A percentile compares a stretch with the other conserved stretches of the same genome.
Conservation (phyloP, 768 basidiomycete genomes). For the Kwoniella europaea region DNA sequence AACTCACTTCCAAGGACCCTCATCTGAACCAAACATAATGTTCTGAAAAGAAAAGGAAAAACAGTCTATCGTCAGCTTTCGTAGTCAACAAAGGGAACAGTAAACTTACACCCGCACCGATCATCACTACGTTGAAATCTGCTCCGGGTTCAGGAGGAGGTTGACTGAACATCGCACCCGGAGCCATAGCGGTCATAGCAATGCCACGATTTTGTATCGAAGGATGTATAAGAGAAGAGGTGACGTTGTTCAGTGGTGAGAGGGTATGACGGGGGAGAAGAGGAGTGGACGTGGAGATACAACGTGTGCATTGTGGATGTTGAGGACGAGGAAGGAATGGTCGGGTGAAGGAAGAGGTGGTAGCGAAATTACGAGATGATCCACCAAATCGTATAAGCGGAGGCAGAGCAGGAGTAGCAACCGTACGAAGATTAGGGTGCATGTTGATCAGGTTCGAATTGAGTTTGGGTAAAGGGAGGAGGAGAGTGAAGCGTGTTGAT, state of each 20-base stretch:
- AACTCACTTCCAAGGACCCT: conserved; percentile 58
- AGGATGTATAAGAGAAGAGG: background rate
- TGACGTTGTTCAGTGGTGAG: conserved; percentile 9
- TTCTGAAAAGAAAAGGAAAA: conserved; percentile 60
- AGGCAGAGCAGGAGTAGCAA: conserved; percentile 29
- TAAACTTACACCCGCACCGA: conserved; percentile 74
- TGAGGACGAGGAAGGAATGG: conserved; percentile 22
- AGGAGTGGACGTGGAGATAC: conserved; percentile 23
- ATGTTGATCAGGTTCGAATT: conserved; percentile 27
- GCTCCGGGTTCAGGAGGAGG: conserved; percentile 61
- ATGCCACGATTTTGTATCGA: conserved; percentile 41
- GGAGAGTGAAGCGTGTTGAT: background rate
- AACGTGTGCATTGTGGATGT: conserved; percentile 28
- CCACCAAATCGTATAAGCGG: conserved; percentile 28
- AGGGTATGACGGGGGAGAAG: conserved; percentile 39
- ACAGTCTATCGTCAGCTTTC: conserved; percentile 13
- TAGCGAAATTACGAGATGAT: conserved; percentile 20
- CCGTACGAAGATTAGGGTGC: conserved; percentile 52
- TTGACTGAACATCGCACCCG: conserved; percentile 54
- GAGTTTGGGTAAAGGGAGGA: background rate
- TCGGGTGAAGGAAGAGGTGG: conserved; percentile 21
- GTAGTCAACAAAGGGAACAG: background rate
- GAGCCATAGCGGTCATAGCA: conserved; percentile 50
- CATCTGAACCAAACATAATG: conserved; percentile 89
- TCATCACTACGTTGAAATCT: conserved; percentile 90